phyloP scores from a whole-genome alignment of 257 asterid species.

The Fraxinus pennsylvanica region DNA sequence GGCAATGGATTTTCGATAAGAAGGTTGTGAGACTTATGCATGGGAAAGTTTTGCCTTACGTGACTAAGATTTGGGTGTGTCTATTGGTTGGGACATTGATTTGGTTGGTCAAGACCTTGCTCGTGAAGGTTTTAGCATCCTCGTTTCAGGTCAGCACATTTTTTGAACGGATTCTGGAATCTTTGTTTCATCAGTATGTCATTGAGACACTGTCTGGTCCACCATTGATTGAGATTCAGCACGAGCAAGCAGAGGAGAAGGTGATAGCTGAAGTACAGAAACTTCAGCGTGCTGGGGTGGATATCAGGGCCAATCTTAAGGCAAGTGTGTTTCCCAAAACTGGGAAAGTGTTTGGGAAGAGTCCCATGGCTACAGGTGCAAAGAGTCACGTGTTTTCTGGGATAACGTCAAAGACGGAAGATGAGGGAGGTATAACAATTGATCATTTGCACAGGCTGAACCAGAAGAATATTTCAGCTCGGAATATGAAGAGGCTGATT shows the following conservation, averaged over 20 bases:
- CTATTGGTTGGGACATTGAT: slow-evolving; percentile 69
- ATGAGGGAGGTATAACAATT: no score
- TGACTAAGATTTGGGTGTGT: slow-evolving; percentile 75
- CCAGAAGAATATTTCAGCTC: no score
- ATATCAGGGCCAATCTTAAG: slow-evolving; percentile 66
- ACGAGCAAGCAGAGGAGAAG: no score
- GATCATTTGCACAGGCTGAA: no score
- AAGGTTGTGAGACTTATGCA: slow-evolving; percentile 51
- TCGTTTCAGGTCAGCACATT: slow-evolving; percentile 80
- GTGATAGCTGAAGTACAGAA: no score
- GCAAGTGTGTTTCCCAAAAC: slow-evolving; percentile 57
- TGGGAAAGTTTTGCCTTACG: slow-evolving; percentile 46
- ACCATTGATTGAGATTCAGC: no score
- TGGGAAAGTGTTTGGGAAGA: slow-evolving; percentile 50
- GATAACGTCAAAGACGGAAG: slow-evolving; percentile 35
- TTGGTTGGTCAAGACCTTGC: slow-evolving; percentile 36
- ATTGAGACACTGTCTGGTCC: no score
- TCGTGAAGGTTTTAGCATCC: slow-evolving; percentile 81
- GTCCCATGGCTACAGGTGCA: slow-evolving; percentile 38
- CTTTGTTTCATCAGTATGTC: no score
- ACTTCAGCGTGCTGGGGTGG: no score
- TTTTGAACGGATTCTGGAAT: slow-evolving; percentile 77
- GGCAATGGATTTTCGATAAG: slow-evolving; percentile 46
- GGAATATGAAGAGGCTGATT: no score
- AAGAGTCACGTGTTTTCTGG: slow-evolving; percentile 55